These are phyloP conservation scores for Podaxis sp. DNA, from an alignment of 768 basidiomycete genomes.

Conservation along the genomic window DNA sequence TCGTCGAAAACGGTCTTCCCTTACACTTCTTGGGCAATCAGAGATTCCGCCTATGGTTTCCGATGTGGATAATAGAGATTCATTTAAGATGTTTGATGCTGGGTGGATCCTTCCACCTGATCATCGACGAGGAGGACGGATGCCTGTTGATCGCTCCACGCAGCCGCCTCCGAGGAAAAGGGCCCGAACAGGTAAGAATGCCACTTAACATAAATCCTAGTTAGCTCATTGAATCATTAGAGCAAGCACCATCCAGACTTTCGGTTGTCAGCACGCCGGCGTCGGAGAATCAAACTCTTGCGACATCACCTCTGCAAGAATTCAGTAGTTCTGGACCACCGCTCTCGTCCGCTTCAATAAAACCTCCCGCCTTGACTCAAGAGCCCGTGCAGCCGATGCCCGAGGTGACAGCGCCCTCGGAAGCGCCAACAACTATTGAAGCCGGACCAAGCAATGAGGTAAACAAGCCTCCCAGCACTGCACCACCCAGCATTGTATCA, in stretches of 20 bases:
- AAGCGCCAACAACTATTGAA: neutral
- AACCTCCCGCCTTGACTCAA: neutral
- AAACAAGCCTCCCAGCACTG: neutral
- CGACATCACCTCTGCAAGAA: constrained; percentile 22
- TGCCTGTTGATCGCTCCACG: constrained; percentile 38
- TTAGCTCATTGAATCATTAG: constrained; percentile 18
- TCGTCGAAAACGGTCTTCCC: constrained; percentile 29
- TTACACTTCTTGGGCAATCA: constrained; percentile 21
- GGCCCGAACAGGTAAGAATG: constrained; percentile 41
- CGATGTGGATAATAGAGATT: constrained; percentile 67
- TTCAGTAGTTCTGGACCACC: constrained; percentile 2
- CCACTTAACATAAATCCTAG: constrained; percentile 5
- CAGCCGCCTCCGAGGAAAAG: constrained; percentile 57
- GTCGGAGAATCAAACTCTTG: constrained; percentile 44
- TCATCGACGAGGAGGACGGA: constrained; percentile 60
- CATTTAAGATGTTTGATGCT: constrained; percentile 79
- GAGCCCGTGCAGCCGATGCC: neutral
- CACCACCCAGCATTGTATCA: neutral
- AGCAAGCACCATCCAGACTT: constrained; percentile 40
- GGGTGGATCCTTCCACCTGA: constrained; percentile 88
- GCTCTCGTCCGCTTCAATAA: constrained; percentile 21
- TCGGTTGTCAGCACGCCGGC: constrained; percentile 45
- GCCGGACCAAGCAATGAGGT: neutral
- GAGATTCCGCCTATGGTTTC: constrained; percentile 58
- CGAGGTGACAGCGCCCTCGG: neutral